These are phyloP conservation scores for Haplosporangium sp. DNA, from an alignment of 371 early-diverging fungal species.

Conservation along the genomic window DNA sequence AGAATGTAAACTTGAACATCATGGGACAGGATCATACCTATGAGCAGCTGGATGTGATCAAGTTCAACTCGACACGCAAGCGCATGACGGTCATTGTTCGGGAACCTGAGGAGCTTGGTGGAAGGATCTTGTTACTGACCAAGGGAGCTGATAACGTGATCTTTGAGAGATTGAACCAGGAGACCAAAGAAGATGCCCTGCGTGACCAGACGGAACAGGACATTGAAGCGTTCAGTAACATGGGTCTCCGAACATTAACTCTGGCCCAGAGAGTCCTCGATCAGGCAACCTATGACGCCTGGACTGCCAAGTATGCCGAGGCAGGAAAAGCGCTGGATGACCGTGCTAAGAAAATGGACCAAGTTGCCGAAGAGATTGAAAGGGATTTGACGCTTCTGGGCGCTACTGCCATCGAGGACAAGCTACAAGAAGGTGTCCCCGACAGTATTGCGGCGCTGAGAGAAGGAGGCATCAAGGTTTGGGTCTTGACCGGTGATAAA, in stretches of 20 bases:
- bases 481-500: conserved; percentile 99
- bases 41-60: conserved; percentile 83
- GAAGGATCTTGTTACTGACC: conserved; percentile 85
- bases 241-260: conserved; percentile 91
- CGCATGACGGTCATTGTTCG: conserved; percentile 93
- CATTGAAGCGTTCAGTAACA: conserved; percentile 62
- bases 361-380: conserved; percentile 84
- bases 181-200: conserved; percentile 57
- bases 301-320: conserved; percentile 72
- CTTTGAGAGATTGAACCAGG: conserved; percentile 70
- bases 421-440: conserved; percentile 96
- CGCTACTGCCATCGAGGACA: conserved; percentile 98
- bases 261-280: conserved; percentile 80
- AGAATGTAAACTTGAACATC: conserved; percentile 71
- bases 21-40: conserved; percentile 74
- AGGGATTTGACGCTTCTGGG: conserved; percentile 85
- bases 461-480: conserved; percentile 95
- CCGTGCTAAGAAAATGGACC: conserved; percentile 79
- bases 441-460: conserved; percentile 88
- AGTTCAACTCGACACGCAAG: conserved; percentile 94
- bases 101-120: conserved; percentile 77
- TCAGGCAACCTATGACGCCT: conserved; percentile 74
- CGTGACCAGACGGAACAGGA: conserved; percentile 69
- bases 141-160: conserved; percentile 99
- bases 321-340: conserved; percentile 82